These are phyloP conservation scores for Calonectria hongkongensis DNA, from an alignment of 2,329 filamentous ascomycete species.

Conservation along the genomic window DNA sequence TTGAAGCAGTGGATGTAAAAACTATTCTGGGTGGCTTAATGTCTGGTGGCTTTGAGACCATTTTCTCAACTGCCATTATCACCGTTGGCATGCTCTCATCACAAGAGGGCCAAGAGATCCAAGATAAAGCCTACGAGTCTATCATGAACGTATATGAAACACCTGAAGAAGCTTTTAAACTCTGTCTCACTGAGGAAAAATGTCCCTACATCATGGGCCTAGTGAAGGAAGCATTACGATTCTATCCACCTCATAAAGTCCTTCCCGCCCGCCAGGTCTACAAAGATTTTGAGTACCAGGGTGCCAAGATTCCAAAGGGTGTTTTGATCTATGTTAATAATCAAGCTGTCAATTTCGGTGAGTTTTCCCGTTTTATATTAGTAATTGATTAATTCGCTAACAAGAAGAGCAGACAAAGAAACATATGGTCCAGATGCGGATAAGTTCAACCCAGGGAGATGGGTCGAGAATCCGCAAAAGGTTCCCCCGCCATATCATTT, in stretches of 20 bases:
- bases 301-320: constrained; percentile 9
- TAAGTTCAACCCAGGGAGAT: constrained; percentile 11
- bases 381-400: neutral
- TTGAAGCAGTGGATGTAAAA: neutral
- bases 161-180: neutral
- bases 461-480: neutral
- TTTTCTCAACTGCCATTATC: constrained; percentile 27
- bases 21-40: constrained; percentile 23
- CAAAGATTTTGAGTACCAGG: constrained; percentile 17
- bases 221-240: constrained; percentile 22
- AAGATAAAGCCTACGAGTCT: neutral
- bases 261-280: constrained; percentile 22
- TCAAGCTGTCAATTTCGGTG: constrained; percentile 16
- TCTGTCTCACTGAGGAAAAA: constrained; percentile 4
- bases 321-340: constrained; percentile 18
- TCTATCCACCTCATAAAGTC: constrained; percentile 11
- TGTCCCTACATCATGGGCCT: constrained; percentile 6
- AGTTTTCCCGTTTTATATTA: neutral
- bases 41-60: constrained; percentile 26
- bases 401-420: neutral
- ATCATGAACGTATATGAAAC: constrained; percentile 19
- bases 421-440: constrained; percentile 12
- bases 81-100: constrained; percentile 19
- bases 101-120: constrained; percentile 10
- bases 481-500: constrained; percentile 21